Percentiles rank a stretch among this genome's conserved stretches.
Evolutionary conservation across 257 asterid genomes (phyloP).

Genomic region (Schizonepeta tenuifolia): DNA sequence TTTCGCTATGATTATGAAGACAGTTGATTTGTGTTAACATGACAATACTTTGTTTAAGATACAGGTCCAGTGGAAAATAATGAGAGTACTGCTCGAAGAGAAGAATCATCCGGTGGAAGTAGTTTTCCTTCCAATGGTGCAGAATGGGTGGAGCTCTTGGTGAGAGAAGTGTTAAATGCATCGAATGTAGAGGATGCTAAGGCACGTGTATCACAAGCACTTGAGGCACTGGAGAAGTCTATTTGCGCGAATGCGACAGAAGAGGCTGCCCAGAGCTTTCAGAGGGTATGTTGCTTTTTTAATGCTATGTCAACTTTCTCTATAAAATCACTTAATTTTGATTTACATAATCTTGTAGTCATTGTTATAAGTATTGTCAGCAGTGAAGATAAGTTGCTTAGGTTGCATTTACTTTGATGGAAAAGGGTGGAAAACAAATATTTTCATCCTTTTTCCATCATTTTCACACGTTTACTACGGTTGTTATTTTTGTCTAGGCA

Average conservation of each 20-base stretch:
- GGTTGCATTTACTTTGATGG: too few relatives aligned
- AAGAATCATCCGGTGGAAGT: slow-evolving; percentile 46
- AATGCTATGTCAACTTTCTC: background rate
- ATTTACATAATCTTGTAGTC: background rate
- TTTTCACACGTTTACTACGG: too few relatives aligned
- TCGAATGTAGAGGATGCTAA: slow-evolving; percentile 57
- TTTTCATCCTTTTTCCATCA: too few relatives aligned
- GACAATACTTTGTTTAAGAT: slow-evolving; percentile 20
- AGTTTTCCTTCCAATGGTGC: slow-evolving; percentile 52
- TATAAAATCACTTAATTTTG: slow-evolving; percentile 8
- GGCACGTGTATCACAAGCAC: slow-evolving; percentile 56
- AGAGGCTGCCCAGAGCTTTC: slow-evolving; percentile 61
- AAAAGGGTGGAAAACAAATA: too few relatives aligned
- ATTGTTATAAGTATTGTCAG: background rate
- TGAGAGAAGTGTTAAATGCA: slow-evolving; percentile 54
- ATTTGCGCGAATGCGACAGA: slow-evolving; percentile 56
- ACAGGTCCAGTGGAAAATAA: slow-evolving; percentile 45
- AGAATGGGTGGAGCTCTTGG: slow-evolving; percentile 71
- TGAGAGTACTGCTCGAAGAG: slow-evolving; percentile 45
- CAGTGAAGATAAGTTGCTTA: background rate
- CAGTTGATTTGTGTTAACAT: background rate
- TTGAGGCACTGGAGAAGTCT: slow-evolving; percentile 64
- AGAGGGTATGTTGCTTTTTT: slow-evolving; percentile 53
- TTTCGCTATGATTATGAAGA: background rate
- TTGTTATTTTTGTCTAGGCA: too few relatives aligned